Conservation (phyloP, 2,329 filamentous ascomycete species). For the Fusarium acutatum region DNA sequence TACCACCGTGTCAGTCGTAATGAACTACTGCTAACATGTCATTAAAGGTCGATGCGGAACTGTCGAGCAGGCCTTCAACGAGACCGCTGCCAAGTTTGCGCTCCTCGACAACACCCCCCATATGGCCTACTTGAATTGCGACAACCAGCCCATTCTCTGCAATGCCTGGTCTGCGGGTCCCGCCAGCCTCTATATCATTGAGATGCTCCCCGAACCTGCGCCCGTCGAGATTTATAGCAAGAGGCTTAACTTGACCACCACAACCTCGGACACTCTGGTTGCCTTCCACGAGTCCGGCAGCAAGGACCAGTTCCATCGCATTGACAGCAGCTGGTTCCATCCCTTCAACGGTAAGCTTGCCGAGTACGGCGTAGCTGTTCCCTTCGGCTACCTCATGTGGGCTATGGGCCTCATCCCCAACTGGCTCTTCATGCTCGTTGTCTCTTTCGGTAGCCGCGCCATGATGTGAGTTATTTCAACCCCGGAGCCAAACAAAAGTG, state of each 20-base stretch:
- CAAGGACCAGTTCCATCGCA: constrained; percentile 57
- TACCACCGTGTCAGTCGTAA: not conserved
- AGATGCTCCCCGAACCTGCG: constrained; percentile 71
- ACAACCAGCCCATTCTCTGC: constrained; percentile 77
- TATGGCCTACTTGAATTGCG: constrained; percentile 77
- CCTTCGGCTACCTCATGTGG: constrained; percentile 74
- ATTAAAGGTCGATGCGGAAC: constrained; percentile 68
- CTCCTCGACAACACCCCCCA: constrained; percentile 69
- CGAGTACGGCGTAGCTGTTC: constrained; percentile 68
- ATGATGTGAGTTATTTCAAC: constrained; percentile 71
- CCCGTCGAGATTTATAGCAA: constrained; percentile 71
- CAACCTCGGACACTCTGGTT: constrained; percentile 70
- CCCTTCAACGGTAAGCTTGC: constrained; percentile 76
- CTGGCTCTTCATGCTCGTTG: constrained; percentile 80
- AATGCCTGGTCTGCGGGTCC: constrained; percentile 74
- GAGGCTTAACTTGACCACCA: constrained; percentile 74
- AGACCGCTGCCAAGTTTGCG: constrained; percentile 71
- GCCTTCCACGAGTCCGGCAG: constrained; percentile 62
- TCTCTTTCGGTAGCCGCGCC: constrained; percentile 76
- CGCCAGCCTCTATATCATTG: constrained; percentile 72
- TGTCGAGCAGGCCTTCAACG: constrained; percentile 72
- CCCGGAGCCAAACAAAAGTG: not conserved
- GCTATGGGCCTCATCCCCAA: constrained; percentile 71
- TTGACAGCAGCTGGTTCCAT: constrained; percentile 72
- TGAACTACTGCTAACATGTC: constrained; percentile 30